These are phyloP conservation scores for Apophysomyces variabilis DNA, from an alignment of 371 early-diverging fungal genomes.

Conservation along the genomic window DNA sequence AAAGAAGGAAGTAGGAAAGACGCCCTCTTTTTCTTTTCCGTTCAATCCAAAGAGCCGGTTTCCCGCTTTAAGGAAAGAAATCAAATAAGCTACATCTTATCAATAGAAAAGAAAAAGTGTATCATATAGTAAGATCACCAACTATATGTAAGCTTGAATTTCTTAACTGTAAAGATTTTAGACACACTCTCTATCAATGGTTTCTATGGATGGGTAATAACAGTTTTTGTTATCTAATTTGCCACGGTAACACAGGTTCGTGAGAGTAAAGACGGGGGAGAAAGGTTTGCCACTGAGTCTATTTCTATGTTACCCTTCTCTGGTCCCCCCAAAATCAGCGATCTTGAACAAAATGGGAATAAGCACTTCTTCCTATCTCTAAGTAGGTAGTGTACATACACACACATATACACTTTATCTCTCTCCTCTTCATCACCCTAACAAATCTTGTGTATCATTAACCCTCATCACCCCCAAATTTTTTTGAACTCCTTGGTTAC, in stretches of 20 bases:
- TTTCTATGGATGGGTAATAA: neutral
- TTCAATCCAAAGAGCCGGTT: too few relatives aligned
- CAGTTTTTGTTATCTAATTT: neutral
- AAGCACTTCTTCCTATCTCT: neutral
- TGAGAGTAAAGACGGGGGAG: neutral
- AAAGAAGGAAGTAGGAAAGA: neutral
- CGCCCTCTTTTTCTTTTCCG: neutral
- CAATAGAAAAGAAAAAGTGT: too few relatives aligned
- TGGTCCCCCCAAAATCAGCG: neutral
- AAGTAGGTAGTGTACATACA: neutral
- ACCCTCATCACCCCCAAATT: slow-evolving; percentile 10
- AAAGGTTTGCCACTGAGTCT: neutral
- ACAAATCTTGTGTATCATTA: slow-evolving; percentile 8
- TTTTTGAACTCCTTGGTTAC: slow-evolving; percentile 13
- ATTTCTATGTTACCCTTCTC: too few relatives aligned
- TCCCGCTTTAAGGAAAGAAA: too few relatives aligned
- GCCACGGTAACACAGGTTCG: slow-evolving; percentile 4
- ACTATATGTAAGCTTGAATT: too few relatives aligned
- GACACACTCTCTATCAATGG: too few relatives aligned
- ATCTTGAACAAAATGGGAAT: neutral
- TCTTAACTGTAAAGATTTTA: too few relatives aligned
- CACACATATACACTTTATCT: neutral
- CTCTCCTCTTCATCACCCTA: slow-evolving; percentile 11
- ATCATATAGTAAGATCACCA: too few relatives aligned
- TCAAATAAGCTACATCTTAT: too few relatives aligned